phyloP scores from a whole-genome alignment of 2,329 filamentous ascomycete species.

The Xylaria sp. region DNA sequence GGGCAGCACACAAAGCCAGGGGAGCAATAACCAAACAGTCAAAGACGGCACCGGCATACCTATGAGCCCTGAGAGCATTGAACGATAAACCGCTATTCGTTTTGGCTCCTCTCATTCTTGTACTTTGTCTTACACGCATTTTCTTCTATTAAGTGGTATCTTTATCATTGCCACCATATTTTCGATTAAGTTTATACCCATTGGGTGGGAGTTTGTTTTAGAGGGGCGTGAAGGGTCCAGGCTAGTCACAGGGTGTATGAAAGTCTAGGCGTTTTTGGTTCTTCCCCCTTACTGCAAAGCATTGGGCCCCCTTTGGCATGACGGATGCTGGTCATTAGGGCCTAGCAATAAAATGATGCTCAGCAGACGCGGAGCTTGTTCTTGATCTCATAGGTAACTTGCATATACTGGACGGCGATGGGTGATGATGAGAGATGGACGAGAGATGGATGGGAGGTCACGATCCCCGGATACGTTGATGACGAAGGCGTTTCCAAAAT shows the following conservation, averaged over 20 bases:
- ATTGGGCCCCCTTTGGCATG: conserved; percentile 22
- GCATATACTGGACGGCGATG: conserved; percentile 37
- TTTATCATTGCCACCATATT: conserved; percentile 30
- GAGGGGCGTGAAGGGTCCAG: conserved; percentile 29
- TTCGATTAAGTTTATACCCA: conserved; percentile 39
- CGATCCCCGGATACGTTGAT: conserved; percentile 22
- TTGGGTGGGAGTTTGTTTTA: conserved; percentile 40
- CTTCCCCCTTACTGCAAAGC: conserved; percentile 22
- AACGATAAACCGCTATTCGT: conserved; percentile 51
- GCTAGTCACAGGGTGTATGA: conserved; percentile 22
- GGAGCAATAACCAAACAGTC: conserved; percentile 71
- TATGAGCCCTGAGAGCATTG: conserved; percentile 85
- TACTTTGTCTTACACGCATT: neutral
- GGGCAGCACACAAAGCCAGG: conserved; percentile 68
- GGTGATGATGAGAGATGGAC: conserved; percentile 23
- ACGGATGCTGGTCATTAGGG: conserved; percentile 10
- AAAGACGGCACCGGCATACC: conserved; percentile 77
- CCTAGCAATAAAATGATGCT: conserved; percentile 13
- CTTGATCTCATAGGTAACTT: conserved; percentile 30
- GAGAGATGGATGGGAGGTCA: conserved; percentile 2
- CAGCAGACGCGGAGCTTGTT: conserved; percentile 19
- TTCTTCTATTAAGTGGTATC: conserved; percentile 20
- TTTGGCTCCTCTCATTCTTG: neutral
- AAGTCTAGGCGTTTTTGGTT: conserved; percentile 36
- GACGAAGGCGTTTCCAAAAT: conserved; percentile 16